Evolutionary conservation across 495 filamentous ascomycete species (phyloP), one percentile per base, ranked within the genome.

Genomic region (Zalerion maritima): DNA sequence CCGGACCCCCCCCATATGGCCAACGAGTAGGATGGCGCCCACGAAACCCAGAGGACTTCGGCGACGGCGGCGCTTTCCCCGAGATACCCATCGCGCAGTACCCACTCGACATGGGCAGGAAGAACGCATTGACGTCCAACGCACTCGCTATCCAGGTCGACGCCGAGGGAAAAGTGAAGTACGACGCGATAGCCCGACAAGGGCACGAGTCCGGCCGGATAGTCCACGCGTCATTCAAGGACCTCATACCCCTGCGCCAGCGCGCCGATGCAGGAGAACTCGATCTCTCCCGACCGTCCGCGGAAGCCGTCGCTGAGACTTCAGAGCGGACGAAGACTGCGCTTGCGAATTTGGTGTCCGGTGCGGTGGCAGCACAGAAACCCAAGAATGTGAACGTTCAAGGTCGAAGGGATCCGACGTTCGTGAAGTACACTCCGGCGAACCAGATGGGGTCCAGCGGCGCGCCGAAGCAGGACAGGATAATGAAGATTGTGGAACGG

Each of bases 401-500:
- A 12, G 58, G 58, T n/a, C 66, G 74, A 39, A 71, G 76, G 19
- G 86, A 93, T 32, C 78, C 89, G 2, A 94, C 89, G 3, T 99
- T 81, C 49, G 91, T 99, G 21, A 71, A 82, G 14, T 99, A 96
- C 46, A 94, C 86, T 15, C 89, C 89, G 1, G 82, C 83, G 4
- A 85, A 86, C 41, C 89, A 99, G 62, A 94, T 99, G 83, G 89
- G 89, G 5, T 82, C 94, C 53, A 83, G 67, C 22, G n/a, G n/a
- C n/a, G 68, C 67, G 6, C 72, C 71, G 46, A 89, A 89, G 55
- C 86, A 87, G 42, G 85, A 94, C 42, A 76, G 91, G 8, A 93
- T 99, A 38, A 86, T 99, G 71, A 96, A 96, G 61, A 96, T 99
- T 47, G 81, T 94, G 24, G 82, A 94, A 48, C 64, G 82, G 21